Evolutionary conservation across 306 rosid species (phyloP), one percentile per base, ranked within the genome.

Genomic region (Citrullus amarus): DNA sequence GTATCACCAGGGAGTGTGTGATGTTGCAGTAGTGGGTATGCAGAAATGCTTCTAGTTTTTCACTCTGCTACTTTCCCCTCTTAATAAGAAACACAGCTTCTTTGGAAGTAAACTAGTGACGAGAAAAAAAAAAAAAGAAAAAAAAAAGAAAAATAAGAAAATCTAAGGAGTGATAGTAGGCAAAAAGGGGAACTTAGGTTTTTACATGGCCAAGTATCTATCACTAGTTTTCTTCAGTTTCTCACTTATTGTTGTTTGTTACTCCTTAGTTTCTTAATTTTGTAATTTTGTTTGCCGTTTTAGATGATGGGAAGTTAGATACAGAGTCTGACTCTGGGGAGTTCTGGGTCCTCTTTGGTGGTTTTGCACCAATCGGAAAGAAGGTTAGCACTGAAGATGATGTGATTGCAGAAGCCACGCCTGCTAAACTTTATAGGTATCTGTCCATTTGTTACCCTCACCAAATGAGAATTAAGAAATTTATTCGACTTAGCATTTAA

Each of bases 1-100:
- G 83, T 95, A 91, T 90, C 99, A 95, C 20, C 85, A 81, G 25
- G 98, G 98, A 82, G 89, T 57, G 56, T 91, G 93, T 55, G 88
- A 88, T 16, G 96, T 95, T 81, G 99, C 99, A 67, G 89, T 92
- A 83, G 96, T 95, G 84, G 99, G 99, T 95, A 90, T 79, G 96
- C 54, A 55, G 16, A 22, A 72, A 73, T 51, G 41, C 76, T 46
- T 71, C 22, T 69, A 70, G 20, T 50, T 30, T 72, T 51, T 34
- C 43, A 13, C 28, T 50, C 28, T 72, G 6, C 76, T 70, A 70
- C 18, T 20, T 71, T 38, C 54, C 22, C 54, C 5, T 18, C 12
- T 3, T 9, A 38, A 36, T 57, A 77, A 30, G 41, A 41, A 41
- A n/a, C 60, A 22, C 5, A n/a, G 1, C 22, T 57, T 76, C 55